phyloP scores from a whole-genome alignment of 2,329 filamentous ascomycete species.

The Grosmannia clavigera region DNA sequence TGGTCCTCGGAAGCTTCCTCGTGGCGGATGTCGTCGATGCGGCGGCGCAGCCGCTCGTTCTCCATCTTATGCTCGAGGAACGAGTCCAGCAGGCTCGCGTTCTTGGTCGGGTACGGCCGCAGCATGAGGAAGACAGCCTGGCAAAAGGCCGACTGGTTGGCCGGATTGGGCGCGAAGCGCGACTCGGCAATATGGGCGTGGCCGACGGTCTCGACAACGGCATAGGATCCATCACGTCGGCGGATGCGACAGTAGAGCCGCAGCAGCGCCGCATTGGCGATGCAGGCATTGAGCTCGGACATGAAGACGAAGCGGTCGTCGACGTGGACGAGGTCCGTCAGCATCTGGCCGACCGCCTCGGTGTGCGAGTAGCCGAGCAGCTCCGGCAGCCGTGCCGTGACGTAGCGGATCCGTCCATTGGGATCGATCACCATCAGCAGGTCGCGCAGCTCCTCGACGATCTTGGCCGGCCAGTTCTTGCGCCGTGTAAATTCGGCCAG shows the following conservation, averaged over 20 bases:
- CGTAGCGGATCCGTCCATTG: slow-evolving; percentile 71
- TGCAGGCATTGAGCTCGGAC: slow-evolving; percentile 78
- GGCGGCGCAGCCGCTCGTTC: slow-evolving; percentile 73
- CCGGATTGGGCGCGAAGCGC: slow-evolving; percentile 47
- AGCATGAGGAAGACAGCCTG: slow-evolving; percentile 91
- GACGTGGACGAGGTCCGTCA: slow-evolving; percentile 73
- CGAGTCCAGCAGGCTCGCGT: slow-evolving; percentile 73
- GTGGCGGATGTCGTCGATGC: slow-evolving; percentile 71
- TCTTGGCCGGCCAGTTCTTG: slow-evolving; percentile 72
- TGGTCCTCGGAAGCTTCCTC: slow-evolving; percentile 64
- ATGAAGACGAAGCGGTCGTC: slow-evolving; percentile 75
- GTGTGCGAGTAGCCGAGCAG: slow-evolving; percentile 64
- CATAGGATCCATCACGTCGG: slow-evolving; percentile 49
- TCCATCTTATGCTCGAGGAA: slow-evolving; percentile 96
- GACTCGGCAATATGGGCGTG: slow-evolving; percentile 77
- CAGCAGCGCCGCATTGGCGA: slow-evolving; percentile 65
- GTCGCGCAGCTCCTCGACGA: slow-evolving; percentile 82
- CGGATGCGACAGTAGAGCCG: slow-evolving; percentile 82
- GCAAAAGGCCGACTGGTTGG: slow-evolving; percentile 58
- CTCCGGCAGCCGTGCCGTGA: slow-evolving; percentile 63
- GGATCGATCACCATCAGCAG: slow-evolving; percentile 78
- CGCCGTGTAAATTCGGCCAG: slow-evolving; percentile 48
- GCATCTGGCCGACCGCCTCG: slow-evolving; percentile 61
- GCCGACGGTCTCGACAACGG: slow-evolving; percentile 82
- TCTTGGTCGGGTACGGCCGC: slow-evolving; percentile 79